Evolutionary conservation across 371 early-diverging fungal species (phyloP).

Genomic region (Blakeslea trispora): DNA sequence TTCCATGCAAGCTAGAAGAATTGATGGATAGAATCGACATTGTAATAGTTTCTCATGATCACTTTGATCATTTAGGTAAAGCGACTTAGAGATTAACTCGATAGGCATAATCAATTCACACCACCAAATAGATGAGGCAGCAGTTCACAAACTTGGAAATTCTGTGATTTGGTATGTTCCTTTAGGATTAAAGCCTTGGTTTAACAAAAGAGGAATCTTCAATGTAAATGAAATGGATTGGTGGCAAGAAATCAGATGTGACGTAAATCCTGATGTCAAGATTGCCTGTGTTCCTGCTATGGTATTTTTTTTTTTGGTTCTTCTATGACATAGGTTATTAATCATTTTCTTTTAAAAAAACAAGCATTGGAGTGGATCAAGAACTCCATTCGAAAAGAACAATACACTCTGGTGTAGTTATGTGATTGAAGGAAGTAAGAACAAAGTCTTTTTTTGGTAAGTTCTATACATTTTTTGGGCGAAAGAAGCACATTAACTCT

Average conservation of each 20-base stretch:
- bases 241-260: constrained; percentile 61
- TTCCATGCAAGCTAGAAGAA: constrained; percentile 57
- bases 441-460: constrained; percentile 60
- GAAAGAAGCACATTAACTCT: background rate
- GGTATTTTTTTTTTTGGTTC: constrained; percentile 28
- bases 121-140: constrained; percentile 41
- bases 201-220: constrained; percentile 41
- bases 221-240: constrained; percentile 63
- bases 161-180: constrained; percentile 65
- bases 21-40: constrained; percentile 55
- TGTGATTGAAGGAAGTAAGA: constrained; percentile 43
- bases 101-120: background rate
- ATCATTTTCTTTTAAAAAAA: background rate
- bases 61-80: constrained; percentile 63
- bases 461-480: background rate
- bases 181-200: constrained; percentile 55
- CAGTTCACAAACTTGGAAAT: constrained; percentile 53
- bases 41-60: constrained; percentile 61
- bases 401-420: constrained; percentile 64
- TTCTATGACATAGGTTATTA: background rate
- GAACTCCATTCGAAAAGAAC: constrained; percentile 63
- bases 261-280: constrained; percentile 35
- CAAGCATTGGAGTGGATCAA: constrained; percentile 66
- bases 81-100: too few species aligned
- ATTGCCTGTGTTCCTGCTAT: constrained; percentile 59